Percentiles rank a stretch among this genome's conserved stretches.
phyloP scores from a whole-genome alignment of 257 asterid genomes.

The Solanum arcanum region DNA sequence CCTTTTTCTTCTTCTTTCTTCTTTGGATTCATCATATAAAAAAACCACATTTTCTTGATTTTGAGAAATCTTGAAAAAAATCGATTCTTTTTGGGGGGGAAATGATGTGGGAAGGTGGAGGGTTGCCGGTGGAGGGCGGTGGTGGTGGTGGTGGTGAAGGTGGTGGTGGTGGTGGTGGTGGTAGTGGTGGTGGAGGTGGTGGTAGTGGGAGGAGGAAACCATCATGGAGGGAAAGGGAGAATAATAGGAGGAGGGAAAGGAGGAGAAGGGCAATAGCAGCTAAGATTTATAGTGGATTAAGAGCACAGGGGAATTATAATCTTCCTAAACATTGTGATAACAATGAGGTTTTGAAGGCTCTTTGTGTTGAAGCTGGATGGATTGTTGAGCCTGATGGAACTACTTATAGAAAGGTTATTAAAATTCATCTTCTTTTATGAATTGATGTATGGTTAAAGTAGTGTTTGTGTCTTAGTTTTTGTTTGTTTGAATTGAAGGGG shows the following conservation, averaged over 20 bases:
- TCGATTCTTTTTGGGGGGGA: not conserved
- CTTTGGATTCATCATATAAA: not conserved
- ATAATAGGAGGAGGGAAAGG: slow-evolving; percentile 92
- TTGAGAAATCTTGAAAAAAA: not conserved
- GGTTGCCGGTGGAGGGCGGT: slow-evolving; percentile 35
- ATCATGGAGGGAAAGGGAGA: slow-evolving; percentile 93
- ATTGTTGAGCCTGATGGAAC: slow-evolving; percentile 92
- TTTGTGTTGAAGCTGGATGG: slow-evolving; percentile 96
- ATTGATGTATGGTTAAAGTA: not conserved
- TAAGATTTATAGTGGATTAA: slow-evolving; percentile 72
- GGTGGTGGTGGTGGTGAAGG: not conserved
- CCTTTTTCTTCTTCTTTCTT: not conserved
- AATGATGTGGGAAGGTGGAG: slow-evolving; percentile 96
- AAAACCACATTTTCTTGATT: not conserved
- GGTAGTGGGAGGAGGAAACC: slow-evolving; percentile 85
- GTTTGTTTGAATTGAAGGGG: not conserved
- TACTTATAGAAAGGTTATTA: slow-evolving; percentile 75
- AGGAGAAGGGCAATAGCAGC: slow-evolving; percentile 94
- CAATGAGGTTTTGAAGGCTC: slow-evolving; percentile 92
- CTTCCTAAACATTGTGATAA: slow-evolving; percentile 93
- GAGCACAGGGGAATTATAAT: slow-evolving; percentile 93
- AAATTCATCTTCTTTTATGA: not conserved
- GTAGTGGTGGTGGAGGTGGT: not conserved
- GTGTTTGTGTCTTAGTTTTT: not conserved
- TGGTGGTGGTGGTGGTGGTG: not conserved